These are phyloP conservation scores for Sechiopsis laciniata DNA, from an alignment of 306 rosid species.

Conservation along the genomic window DNA sequence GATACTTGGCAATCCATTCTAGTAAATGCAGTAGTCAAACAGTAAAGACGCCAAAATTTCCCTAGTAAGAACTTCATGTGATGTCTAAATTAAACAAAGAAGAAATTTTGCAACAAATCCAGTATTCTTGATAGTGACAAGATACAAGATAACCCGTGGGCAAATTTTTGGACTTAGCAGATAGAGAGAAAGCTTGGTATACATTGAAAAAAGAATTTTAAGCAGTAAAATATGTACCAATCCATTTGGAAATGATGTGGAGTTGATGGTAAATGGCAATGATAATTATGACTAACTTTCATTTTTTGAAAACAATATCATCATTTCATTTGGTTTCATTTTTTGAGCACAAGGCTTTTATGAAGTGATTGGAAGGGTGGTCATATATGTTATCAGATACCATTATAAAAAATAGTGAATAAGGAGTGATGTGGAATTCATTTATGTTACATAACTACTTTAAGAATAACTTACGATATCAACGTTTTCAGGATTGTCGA, in stretches of 20 bases:
- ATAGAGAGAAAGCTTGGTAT: neutral
- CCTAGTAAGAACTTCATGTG: neutral
- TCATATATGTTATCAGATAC: neutral
- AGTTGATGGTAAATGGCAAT: neutral
- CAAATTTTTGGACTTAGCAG: neutral
- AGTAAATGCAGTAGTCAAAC: neutral
- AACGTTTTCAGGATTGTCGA: constrained; percentile 67
- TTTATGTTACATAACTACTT: constrained; percentile 6
- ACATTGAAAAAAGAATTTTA: neutral
- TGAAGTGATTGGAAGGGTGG: constrained; percentile 11
- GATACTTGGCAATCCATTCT: constrained; percentile 2
- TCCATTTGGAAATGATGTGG: no score
- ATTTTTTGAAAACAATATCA: neutral
- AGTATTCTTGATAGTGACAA: neutral
- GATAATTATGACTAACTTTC: neutral
- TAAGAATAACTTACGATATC: constrained; percentile 48
- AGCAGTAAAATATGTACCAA: neutral
- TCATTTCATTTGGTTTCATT: neutral
- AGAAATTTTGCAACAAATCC: neutral
- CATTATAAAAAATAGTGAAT: neutral
- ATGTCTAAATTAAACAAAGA: no score
- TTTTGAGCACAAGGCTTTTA: neutral
- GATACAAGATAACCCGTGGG: neutral
- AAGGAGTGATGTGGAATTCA: neutral
- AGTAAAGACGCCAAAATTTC: neutral